Conservation (phyloP, 2,329 filamentous ascomycete species). For the Claviceps fusiformis region DNA sequence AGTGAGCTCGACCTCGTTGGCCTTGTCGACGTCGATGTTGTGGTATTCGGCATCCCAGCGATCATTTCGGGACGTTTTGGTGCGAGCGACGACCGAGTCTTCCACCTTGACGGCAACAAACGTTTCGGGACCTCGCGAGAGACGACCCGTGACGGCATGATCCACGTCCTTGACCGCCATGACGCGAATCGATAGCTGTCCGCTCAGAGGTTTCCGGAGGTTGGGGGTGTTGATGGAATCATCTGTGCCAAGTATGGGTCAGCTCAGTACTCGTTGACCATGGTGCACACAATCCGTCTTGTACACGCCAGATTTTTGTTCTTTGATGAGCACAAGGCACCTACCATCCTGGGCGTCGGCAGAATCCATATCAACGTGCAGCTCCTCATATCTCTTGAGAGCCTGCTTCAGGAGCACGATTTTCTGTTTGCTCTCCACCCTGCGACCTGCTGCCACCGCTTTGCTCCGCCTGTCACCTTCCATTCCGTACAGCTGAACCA, state of each 20-base stretch:
- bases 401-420: conserved; percentile 92
- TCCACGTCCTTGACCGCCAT: conserved; percentile 88
- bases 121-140: conserved; percentile 83
- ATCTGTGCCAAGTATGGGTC: conserved; percentile 38
- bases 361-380: conserved; percentile 84
- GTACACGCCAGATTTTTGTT: not conserved
- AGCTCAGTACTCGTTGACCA: not conserved
- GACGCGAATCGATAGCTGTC: conserved; percentile 75
- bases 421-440: conserved; percentile 94
- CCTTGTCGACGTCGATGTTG: conserved; percentile 90
- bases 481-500: conserved; percentile 95
- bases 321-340: conserved; percentile 17
- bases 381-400: conserved; percentile 89
- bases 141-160: conserved; percentile 71
- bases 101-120: conserved; percentile 96
- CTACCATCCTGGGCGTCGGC: conserved; percentile 69
- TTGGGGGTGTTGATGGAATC: conserved; percentile 95
- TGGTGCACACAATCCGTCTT: not conserved
- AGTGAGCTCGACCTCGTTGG: conserved; percentile 94
- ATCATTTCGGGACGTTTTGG: conserved; percentile 72
- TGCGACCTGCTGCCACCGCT: conserved; percentile 76
- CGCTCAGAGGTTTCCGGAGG: conserved; percentile 87
- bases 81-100: conserved; percentile 80
- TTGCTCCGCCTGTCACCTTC: conserved; percentile 95
- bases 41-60: conserved; percentile 86